A percentile compares a stretch with the other conserved stretches of the same genome.
Evolutionary conservation across 148 eudicot species (phyloP).

Genomic region (Oxyria digyna): DNA sequence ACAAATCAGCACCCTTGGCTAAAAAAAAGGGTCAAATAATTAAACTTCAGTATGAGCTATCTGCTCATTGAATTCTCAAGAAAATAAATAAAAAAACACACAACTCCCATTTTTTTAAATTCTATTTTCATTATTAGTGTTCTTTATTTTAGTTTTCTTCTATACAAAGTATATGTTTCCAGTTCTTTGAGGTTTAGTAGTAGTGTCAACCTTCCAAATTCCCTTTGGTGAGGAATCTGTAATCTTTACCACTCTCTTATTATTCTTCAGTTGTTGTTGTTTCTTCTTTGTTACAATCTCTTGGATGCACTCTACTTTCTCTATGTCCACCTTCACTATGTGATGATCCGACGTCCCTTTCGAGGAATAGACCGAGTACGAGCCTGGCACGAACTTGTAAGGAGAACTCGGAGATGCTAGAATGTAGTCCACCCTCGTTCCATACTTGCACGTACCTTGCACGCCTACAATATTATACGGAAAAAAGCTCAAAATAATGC

Average conservation of each 20-base stretch:
- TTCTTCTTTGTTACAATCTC: constrained; percentile 25
- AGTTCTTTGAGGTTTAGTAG: constrained; percentile 1
- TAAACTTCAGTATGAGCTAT: not conserved
- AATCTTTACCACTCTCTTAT: constrained; percentile 40
- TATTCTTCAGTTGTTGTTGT: constrained; percentile 8
- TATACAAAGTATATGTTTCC: constrained; percentile 4
- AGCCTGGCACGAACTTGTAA: constrained; percentile 77
- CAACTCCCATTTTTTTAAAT: not conserved
- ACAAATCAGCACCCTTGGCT: not conserved
- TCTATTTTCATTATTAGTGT: not conserved
- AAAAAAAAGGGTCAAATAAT: not conserved
- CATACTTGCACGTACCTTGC: constrained; percentile 92
- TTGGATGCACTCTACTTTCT: constrained; percentile 26
- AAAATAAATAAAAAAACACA: not conserved
- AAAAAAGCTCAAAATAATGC: not conserved
- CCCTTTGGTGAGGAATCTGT: constrained; percentile 44
- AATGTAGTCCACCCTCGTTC: constrained; percentile 80
- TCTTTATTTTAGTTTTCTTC: not conserved
- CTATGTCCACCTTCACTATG: constrained; percentile 69
- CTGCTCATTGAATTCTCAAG: not conserved
- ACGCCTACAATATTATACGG: constrained; percentile 34
- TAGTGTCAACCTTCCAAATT: constrained; percentile 38
- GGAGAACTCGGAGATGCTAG: constrained; percentile 47
- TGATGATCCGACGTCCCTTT: constrained; percentile 97
- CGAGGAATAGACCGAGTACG: constrained; percentile 81